Evolutionary conservation across 176 grass and related monocot genomes (phyloP), one percentile per base, ranked within the genome.

Genomic region (Cenchrus purpureus): DNA sequence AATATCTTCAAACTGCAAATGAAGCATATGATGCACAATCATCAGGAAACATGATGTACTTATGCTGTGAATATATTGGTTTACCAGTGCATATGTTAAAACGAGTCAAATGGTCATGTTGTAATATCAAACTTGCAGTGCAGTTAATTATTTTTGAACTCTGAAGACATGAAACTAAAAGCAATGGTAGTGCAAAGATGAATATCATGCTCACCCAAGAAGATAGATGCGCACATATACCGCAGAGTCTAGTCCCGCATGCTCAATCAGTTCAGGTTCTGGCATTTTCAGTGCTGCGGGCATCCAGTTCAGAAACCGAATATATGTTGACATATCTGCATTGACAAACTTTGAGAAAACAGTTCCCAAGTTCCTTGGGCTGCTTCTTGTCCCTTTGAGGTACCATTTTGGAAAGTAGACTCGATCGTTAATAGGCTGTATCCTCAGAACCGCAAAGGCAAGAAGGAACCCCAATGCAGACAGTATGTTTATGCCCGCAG

Each of bases 381-480:
- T 97, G 89, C 89, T 95, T 83, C 92, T 94, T 83, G 88, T 93
- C 40, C 92, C 92, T 85, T 93, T 97, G 45, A 97, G 92, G 69
- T 97, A 95, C 92, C 95, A 97, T 86, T 91, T 97, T 54, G 95
- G 95, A 83, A 97, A 97, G 80, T 95, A 97, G 6, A 97, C 95
- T 65, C 92, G 86, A 78, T 97, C 95, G 74, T 97, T 97, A 53
- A 95, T 76, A 54, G 95, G 95, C 16, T 97, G 95, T 80, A 95
- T 89, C 79, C 95, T 78, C 20, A 97, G 71, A 85, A 97, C 45
- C 16, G 92, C 95, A 79, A 97, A 97, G 61, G 89, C 91, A 31
- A 97, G 74, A 55, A 97, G 91, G 80, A 97, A 97, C 37, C 87
- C 82, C 57, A 93, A 34, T 51, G 92, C 91, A n/a, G 95, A 95